phyloP scores from a whole-genome alignment of 139 green algal species.

The Trebouxia sp. region DNA sequence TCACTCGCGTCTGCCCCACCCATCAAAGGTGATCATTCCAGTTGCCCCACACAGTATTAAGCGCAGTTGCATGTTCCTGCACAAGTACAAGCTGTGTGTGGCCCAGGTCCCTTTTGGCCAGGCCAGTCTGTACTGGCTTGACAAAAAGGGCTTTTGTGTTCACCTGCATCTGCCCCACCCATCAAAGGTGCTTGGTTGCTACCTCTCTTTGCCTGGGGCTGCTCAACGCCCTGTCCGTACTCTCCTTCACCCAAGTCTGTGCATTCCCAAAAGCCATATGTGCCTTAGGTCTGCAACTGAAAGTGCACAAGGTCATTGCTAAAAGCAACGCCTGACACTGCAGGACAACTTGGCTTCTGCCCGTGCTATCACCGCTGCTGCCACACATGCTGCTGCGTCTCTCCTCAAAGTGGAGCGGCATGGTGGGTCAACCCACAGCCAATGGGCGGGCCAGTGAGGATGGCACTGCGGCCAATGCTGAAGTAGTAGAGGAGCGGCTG shows the following conservation, averaged over 20 bases:
- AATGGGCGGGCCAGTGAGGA: background rate
- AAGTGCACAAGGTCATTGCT: background rate
- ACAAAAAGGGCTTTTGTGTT: too few species aligned
- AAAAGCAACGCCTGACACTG: background rate
- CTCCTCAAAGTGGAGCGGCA: constrained; percentile 37
- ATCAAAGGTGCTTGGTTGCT: too few species aligned
- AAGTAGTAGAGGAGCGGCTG: constrained; percentile 64
- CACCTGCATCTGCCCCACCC: too few species aligned
- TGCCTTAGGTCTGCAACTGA: background rate
- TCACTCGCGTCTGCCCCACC: constrained; percentile 36
- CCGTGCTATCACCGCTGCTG: constrained; percentile 45
- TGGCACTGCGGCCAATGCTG: constrained; percentile 48
- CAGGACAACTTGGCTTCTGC: constrained; percentile 45
- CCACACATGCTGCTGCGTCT: constrained; percentile 58
- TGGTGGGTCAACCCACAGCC: background rate
- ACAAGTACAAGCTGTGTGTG: background rate
- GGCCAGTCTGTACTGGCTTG: too few species aligned
- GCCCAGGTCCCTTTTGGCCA: too few species aligned
- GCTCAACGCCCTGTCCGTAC: too few species aligned
- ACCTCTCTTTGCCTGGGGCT: too few species aligned
- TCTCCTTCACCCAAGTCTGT: too few species aligned
- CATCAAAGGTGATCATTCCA: constrained; percentile 25
- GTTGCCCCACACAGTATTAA: background rate
- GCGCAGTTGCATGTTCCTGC: background rate
- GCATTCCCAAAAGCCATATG: too few species aligned